Evolutionary conservation across 2,329 filamentous ascomycete species (phyloP).

Genomic region (Beauveria scarabaeidicola): DNA sequence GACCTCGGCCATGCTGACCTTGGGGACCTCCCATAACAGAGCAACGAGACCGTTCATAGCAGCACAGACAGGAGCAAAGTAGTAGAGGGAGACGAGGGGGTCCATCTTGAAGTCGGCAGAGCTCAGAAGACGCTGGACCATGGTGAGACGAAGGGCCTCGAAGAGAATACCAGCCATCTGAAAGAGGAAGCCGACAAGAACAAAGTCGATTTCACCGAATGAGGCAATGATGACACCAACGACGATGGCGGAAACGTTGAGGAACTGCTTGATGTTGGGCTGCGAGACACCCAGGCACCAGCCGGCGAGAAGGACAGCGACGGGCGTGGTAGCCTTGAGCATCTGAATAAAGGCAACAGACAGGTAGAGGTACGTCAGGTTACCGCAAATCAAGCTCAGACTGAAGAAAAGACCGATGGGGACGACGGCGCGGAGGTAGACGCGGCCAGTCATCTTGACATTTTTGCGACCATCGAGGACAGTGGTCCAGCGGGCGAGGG

Average conservation of each 20-base stretch:
- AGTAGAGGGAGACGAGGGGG: conserved; percentile 82
- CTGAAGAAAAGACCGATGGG: conserved; percentile 96
- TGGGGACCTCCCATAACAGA: conserved; percentile 64
- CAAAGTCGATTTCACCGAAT: conserved; percentile 91
- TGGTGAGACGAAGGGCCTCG: conserved; percentile 73
- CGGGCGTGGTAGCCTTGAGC: conserved; percentile 96
- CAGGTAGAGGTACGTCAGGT: conserved; percentile 90
- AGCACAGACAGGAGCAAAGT: conserved; percentile 79
- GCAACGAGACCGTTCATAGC: conserved; percentile 71
- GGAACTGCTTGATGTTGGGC: conserved; percentile 76
- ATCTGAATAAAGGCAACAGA: conserved; percentile 98
- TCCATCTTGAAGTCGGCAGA: conserved; percentile 88
- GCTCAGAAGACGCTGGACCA: conserved; percentile 68
- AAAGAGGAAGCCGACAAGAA: conserved; percentile 68
- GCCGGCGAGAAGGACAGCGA: conserved; percentile 81
- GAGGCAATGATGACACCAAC: conserved; percentile 91
- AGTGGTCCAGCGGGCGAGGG: conserved; percentile 81
- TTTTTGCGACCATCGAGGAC: conserved; percentile 90
- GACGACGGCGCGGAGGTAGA: conserved; percentile 88
- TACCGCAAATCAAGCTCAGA: conserved; percentile 90
- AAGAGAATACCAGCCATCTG: conserved; percentile 72
- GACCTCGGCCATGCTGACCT: conserved; percentile 59
- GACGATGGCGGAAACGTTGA: conserved; percentile 92
- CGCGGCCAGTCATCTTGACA: conserved; percentile 91
- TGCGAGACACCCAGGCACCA: conserved; percentile 81